Percentiles rank a stretch among this genome's conserved stretches.
Conservation (phyloP, 164 flowering plant species). For the Tinospora cordifolia region DNA sequence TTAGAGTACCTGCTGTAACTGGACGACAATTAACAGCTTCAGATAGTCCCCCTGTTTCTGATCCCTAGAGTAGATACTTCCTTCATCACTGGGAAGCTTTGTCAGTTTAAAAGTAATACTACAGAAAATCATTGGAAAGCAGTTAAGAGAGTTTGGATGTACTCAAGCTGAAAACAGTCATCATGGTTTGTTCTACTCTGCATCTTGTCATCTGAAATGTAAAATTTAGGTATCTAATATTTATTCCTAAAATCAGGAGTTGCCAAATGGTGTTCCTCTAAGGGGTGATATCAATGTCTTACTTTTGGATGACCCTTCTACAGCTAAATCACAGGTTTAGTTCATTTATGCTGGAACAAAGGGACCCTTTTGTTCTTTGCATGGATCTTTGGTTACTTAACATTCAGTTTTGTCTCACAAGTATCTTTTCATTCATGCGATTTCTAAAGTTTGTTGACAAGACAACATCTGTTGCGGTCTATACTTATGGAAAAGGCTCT, state of each 20-base stretch:
- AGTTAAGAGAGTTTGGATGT: too few relatives aligned
- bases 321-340: constrained; percentile 95
- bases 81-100: too few relatives aligned
- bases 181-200: too few relatives aligned
- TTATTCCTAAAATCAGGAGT: constrained; percentile 36
- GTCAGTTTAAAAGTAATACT: too few relatives aligned
- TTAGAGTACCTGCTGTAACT: too few relatives aligned
- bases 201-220: constrained; percentile 2
- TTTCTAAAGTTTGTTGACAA: constrained; percentile 99
- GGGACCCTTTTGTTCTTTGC: not conserved
- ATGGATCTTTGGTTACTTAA: not conserved
- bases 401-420: constrained; percentile 6
- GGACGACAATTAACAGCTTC: too few relatives aligned
- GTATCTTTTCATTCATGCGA: constrained; percentile 28
- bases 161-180: too few relatives aligned
- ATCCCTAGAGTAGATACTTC: too few relatives aligned
- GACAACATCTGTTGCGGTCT: constrained; percentile 96
- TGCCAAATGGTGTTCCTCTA: constrained; percentile 92
- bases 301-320: constrained; percentile 95
- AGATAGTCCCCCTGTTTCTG: too few relatives aligned
- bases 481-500: constrained; percentile 98
- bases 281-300: constrained; percentile 97
- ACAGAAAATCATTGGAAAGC: too few relatives aligned
- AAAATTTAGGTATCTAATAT: not conserved
- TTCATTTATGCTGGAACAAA: not conserved